These are phyloP conservation scores for Penicillium pancosmium DNA, from an alignment of 495 filamentous ascomycete genomes.

Conservation along the genomic window DNA sequence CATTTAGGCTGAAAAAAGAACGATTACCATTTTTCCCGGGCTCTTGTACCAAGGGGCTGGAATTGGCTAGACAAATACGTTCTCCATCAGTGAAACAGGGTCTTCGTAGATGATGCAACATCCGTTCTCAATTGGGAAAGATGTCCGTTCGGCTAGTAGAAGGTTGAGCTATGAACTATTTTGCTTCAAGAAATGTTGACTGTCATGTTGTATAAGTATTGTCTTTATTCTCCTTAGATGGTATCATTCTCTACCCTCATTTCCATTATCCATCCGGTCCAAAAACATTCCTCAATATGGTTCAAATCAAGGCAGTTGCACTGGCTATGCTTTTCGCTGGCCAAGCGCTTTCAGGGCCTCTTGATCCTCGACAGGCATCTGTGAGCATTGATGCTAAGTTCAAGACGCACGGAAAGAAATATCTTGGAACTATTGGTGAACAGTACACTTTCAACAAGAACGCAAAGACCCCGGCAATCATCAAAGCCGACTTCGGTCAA, in stretches of 20 bases:
- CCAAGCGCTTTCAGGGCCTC: conserved; percentile 9
- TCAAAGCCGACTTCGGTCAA: conserved; percentile 52
- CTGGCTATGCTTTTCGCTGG: conserved; percentile 19
- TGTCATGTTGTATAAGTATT: not conserved
- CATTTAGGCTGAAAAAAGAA: conserved; percentile 10
- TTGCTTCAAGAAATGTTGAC: not conserved
- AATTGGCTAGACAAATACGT: conserved; percentile 1
- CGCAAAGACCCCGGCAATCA: conserved; percentile 32
- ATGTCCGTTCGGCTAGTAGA: conserved; percentile 2
- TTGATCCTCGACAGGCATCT: conserved; percentile 19
- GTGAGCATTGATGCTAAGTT: conserved; percentile 26
- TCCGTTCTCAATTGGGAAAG: conserved; percentile 6
- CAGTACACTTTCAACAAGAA: conserved; percentile 30
- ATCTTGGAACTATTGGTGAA: conserved; percentile 32
- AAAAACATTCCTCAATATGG: conserved; percentile 7
- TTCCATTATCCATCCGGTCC: not conserved
- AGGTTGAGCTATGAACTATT: not conserved
- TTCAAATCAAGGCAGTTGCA: conserved; percentile 15
- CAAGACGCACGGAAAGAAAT: conserved; percentile 29
- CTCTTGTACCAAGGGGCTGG: not conserved
- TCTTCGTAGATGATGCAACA: conserved; percentile 3
- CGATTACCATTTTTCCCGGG: not conserved
- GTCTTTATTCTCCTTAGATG: not conserved
- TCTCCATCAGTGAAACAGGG: conserved; percentile 3
- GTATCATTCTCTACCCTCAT: not conserved